Conservation (phyloP, 164 flowering plant species). For the Saururus chinensis region DNA sequence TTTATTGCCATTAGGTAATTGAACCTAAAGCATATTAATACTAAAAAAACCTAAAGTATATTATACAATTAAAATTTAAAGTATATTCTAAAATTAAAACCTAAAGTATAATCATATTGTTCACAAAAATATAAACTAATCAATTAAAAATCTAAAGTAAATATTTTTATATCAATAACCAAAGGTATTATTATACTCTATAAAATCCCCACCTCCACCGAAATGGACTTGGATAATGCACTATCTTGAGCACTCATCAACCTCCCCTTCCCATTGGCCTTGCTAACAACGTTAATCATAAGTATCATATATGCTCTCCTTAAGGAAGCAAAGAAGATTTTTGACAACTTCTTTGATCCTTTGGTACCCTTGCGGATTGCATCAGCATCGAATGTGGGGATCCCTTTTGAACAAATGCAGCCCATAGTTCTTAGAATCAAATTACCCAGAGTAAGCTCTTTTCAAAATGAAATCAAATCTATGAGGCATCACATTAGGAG, state of each 20-base stretch:
- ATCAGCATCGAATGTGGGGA: constrained; percentile 1
- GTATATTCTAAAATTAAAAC: too few relatives aligned
- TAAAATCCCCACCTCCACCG: constrained; percentile 4
- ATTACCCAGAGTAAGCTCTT: constrained; percentile 6
- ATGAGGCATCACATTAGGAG: too few relatives aligned
- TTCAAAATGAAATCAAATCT: constrained; percentile 1
- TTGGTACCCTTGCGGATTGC: constrained; percentile 19
- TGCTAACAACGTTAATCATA: constrained; percentile 18
- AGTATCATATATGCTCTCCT: constrained; percentile 28
- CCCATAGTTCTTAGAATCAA: constrained; percentile 44
- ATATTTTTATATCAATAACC: too few relatives aligned
- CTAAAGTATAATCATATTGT: too few relatives aligned
- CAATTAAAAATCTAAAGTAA: too few relatives aligned
- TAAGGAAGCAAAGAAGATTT: constrained; percentile 34
- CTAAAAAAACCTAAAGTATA: too few relatives aligned
- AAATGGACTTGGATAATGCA: constrained; percentile 3
- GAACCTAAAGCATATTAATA: too few relatives aligned
- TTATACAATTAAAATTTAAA: too few relatives aligned
- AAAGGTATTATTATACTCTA: too few relatives aligned
- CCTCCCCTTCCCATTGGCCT: constrained; percentile 7
- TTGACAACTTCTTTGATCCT: constrained; percentile 20
- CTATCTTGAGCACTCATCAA: constrained; percentile 12
- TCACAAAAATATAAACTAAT: too few relatives aligned
- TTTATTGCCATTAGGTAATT: too few relatives aligned
- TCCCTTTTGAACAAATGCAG: constrained; percentile 75